Percentiles rank a stretch among this genome's conserved stretches.
Evolutionary conservation across 78 protist genomes (phyloP).

Genomic region (Salpingoeca rosetta): DNA sequence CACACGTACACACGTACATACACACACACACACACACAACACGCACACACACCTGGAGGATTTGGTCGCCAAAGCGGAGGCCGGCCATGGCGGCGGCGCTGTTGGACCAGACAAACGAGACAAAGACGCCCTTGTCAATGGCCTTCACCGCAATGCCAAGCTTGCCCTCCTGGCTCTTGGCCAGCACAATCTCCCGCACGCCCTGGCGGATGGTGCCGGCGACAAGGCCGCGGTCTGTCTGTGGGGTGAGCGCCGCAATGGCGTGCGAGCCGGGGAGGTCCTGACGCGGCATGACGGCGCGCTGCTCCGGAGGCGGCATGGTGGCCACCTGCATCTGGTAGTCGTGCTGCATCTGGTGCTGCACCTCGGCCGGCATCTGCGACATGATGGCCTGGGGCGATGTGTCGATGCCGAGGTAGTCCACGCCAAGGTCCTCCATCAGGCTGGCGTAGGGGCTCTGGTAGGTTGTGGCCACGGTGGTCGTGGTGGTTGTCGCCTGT

Average conservation of each 20-base stretch:
- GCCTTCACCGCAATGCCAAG: slow-evolving; percentile 6
- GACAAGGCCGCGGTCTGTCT: not conserved
- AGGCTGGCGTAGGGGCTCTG: not conserved
- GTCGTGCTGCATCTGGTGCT: too few relatives aligned
- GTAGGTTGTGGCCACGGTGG: not conserved
- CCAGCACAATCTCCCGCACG: not conserved
- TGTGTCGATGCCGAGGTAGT: not conserved
- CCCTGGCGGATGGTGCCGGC: not conserved
- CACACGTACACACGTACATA: too few relatives aligned
- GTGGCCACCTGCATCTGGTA: too few relatives aligned
- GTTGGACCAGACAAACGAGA: not conserved
- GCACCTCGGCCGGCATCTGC: not conserved
- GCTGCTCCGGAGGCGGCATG: too few relatives aligned
- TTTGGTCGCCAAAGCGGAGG: slow-evolving; percentile 18
- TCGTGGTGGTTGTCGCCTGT: not conserved
- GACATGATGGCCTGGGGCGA: not conserved
- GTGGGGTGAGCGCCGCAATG: not conserved
- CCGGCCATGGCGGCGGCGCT: slow-evolving; percentile 14
- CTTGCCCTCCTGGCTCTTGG: not conserved
- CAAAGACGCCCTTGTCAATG: slow-evolving; percentile 23
- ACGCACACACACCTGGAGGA: slow-evolving; percentile 2
- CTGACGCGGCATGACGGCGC: too few relatives aligned
- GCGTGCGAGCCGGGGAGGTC: not conserved
- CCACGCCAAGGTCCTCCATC: not conserved
- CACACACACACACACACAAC: not conserved